Percentiles rank a stretch among this genome's conserved stretches.
phyloP scores from a whole-genome alignment of 805 yeast species.

The Maudiozyma pseudohumilis region DNA sequence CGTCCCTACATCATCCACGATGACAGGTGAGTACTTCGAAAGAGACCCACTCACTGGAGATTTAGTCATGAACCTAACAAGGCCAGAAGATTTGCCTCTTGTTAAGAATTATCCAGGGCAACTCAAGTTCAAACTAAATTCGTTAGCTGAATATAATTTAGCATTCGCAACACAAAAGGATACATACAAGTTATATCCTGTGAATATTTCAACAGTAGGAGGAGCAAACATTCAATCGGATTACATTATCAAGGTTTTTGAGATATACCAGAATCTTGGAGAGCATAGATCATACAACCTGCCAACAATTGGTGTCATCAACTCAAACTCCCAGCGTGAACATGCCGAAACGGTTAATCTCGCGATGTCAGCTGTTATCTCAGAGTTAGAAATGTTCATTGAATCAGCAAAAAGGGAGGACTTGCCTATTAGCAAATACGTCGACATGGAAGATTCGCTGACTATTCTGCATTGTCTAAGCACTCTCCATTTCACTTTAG shows the following conservation, averaged over 20 bases:
- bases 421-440: conserved; percentile 20
- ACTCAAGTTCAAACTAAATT: conserved; percentile 41
- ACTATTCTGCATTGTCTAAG: conserved; percentile 50
- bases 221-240: conserved; percentile 34
- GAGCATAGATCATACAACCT: conserved; percentile 34
- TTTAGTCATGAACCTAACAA: conserved; percentile 13
- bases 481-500: conserved; percentile 34
- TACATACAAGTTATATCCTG: conserved; percentile 36
- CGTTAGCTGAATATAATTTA: conserved; percentile 32
- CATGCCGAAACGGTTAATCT: conserved; percentile 32
- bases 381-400: conserved; percentile 29
- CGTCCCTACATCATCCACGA: neutral
- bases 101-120: conserved; percentile 7
- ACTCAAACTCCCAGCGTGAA: conserved; percentile 25
- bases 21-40: neutral
- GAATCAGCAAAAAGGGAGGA: conserved; percentile 27
- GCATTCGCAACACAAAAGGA: conserved; percentile 32
- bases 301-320: conserved; percentile 33
- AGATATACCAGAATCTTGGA: conserved; percentile 41
- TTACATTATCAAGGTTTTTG: conserved; percentile 43
- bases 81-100: conserved; percentile 10
- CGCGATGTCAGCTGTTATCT: conserved; percentile 27
- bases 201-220: conserved; percentile 32
- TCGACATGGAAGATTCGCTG: conserved; percentile 37
- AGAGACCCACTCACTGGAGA: conserved; percentile 19